Evolutionary conservation across 2,329 filamentous ascomycete species (phyloP).

Genomic region (Metarhizium humberi): DNA sequence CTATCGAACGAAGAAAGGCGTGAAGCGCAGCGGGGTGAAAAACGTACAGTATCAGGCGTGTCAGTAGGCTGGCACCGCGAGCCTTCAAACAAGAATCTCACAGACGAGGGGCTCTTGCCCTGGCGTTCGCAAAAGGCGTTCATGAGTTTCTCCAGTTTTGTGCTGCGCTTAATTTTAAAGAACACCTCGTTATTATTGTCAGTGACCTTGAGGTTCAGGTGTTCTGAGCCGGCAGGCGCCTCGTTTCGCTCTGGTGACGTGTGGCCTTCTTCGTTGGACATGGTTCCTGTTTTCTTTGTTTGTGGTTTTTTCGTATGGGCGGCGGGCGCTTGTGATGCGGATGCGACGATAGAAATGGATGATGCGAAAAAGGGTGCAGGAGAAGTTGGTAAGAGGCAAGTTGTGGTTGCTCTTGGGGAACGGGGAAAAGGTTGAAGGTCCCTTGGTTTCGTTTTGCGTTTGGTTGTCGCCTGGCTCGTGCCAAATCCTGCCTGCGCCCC

Average conservation of each 20-base stretch:
- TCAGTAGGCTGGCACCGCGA: slow-evolving; percentile 81
- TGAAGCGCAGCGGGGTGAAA: slow-evolving; percentile 15
- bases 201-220: slow-evolving; percentile 98
- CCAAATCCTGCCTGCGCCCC: not conserved
- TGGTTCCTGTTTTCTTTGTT: slow-evolving; percentile 13
- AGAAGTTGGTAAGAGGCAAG: not conserved
- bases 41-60: slow-evolving; percentile 78
- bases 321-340: not conserved
- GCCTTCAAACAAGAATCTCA: slow-evolving; percentile 95
- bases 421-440: too few species aligned
- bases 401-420: not conserved
- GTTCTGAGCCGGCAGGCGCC: slow-evolving; percentile 52
- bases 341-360: not conserved
- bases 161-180: slow-evolving; percentile 98
- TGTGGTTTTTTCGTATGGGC: not conserved
- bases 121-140: slow-evolving; percentile 94
- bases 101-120: slow-evolving; percentile 74
- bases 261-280: slow-evolving; percentile 38
- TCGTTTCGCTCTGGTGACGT: slow-evolving; percentile 36
- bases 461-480: not conserved
- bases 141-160: slow-evolving; percentile 96
- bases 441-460: not conserved
- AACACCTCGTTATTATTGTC: slow-evolving; percentile 99
- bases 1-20: not conserved
- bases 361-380: not conserved